These are phyloP conservation scores for Groenewaldozyma sp. DNA, from an alignment of 1,139 yeast genomes.

Conservation along the genomic window DNA sequence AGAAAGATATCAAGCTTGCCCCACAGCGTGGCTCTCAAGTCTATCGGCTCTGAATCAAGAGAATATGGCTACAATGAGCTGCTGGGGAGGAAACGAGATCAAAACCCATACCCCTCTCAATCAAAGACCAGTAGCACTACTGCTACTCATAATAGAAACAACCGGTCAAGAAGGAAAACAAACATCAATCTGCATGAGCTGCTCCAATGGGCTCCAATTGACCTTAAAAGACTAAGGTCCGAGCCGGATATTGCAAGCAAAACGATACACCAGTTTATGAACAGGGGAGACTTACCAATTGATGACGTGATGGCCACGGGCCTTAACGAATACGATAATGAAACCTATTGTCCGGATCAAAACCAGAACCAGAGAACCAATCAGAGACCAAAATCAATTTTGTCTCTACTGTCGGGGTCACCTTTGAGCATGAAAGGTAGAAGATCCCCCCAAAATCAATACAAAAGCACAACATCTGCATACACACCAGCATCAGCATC, in stretches of 20 bases:
- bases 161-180: neutral
- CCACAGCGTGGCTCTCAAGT: neutral
- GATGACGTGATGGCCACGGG: neutral
- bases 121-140: neutral
- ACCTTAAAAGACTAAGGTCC: neutral
- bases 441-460: no score
- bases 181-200: neutral
- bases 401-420: neutral
- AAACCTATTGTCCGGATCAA: no score
- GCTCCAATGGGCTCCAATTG: neutral
- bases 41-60: neutral
- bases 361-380: neutral
- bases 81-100: neutral
- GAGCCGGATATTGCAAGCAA: neutral
- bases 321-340: no score
- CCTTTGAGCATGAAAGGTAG: no score
- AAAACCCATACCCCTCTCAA: neutral
- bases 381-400: neutral
- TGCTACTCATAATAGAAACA: no score
- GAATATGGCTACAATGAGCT: neutral
- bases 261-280: neutral
- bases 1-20: slow-evolving; percentile 1
- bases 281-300: neutral
- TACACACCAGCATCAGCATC: neutral
- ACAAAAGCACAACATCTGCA: neutral